These are phyloP conservation scores for Castanospermum australe DNA, from an alignment of 306 rosid genomes.

Conservation along the genomic window DNA sequence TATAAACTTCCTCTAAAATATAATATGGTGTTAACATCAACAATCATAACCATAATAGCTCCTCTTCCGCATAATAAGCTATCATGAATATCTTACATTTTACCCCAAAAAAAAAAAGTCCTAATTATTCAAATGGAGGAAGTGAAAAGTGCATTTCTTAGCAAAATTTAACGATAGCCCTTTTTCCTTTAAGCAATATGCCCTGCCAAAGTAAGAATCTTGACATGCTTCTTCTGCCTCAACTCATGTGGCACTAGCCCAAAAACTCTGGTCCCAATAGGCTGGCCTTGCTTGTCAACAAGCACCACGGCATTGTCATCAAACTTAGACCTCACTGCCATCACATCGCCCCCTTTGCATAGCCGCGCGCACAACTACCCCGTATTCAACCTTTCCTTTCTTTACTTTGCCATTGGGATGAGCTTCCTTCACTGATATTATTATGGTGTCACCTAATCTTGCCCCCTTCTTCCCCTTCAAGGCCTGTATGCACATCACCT, in stretches of 20 bases:
- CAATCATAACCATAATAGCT: neutral
- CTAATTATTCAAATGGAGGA: neutral
- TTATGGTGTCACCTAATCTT: conserved; percentile 65
- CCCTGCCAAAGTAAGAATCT: conserved; percentile 65
- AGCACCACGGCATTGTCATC: conserved; percentile 85
- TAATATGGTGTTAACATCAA: neutral
- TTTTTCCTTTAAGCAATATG: conserved; percentile 53
- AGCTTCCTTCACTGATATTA: conserved; percentile 71
- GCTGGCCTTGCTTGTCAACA: conserved; percentile 77
- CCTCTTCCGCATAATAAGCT: no score
- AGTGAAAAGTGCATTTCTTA: neutral
- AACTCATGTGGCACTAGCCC: conserved; percentile 75
- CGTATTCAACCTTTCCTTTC: conserved; percentile 70
- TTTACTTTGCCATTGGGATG: conserved; percentile 68
- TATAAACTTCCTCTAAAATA: neutral
- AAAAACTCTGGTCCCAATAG: conserved; percentile 71
- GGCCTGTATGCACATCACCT: conserved; percentile 74
- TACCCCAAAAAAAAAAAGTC: neutral
- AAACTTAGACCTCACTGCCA: conserved; percentile 84
- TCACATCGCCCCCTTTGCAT: conserved; percentile 78
- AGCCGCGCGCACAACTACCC: conserved; percentile 71
- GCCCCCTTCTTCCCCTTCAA: conserved; percentile 73
- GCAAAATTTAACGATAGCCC: neutral
- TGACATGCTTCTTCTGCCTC: conserved; percentile 71
- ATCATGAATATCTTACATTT: neutral